These are phyloP conservation scores for Aureobasidium sp. DNA, from an alignment of 2,329 filamentous ascomycete genomes.

Conservation along the genomic window DNA sequence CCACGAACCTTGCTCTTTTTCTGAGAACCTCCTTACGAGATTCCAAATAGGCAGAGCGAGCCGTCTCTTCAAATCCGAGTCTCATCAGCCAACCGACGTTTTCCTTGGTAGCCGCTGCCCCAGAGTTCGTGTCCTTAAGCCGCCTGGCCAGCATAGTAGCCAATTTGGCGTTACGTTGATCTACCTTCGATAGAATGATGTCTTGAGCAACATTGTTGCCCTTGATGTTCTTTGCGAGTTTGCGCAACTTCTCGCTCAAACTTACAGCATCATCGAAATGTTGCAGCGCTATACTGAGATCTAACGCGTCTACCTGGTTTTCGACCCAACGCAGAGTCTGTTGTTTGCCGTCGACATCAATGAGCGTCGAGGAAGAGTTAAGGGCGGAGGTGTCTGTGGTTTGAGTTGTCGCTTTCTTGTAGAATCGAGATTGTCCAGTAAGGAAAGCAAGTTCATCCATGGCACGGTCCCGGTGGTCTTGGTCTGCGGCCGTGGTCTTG, in stretches of 20 bases:
- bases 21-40: conserved; percentile 71
- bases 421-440: conserved; percentile 36
- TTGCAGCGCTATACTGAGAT: conserved; percentile 91
- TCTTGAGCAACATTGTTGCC: conserved; percentile 83
- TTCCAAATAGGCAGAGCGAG: conserved; percentile 76
- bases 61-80: conserved; percentile 83
- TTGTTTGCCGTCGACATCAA: conserved; percentile 94
- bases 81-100: conserved; percentile 79
- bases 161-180: conserved; percentile 71
- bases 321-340: conserved; percentile 96
- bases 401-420: conserved; percentile 62
- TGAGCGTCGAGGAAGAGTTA: conserved; percentile 51
- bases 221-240: conserved; percentile 69
- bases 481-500: conserved; percentile 74
- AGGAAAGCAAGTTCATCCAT: conserved; percentile 24
- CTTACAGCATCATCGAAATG: conserved; percentile 76
- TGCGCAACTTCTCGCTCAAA: conserved; percentile 76
- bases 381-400: conserved; percentile 15
- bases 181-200: conserved; percentile 84
- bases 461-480: conserved; percentile 71
- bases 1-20: conserved; percentile 64
- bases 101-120: conserved; percentile 66
- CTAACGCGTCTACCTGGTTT: conserved; percentile 86
- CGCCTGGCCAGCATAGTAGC: conserved; percentile 69
- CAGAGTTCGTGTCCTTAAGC: conserved; percentile 68